A percentile compares a stretch with the other conserved stretches of the same genome.
Conservation (phyloP, 2,329 filamentous ascomycete genomes). For the Diaporthe eres region DNA sequence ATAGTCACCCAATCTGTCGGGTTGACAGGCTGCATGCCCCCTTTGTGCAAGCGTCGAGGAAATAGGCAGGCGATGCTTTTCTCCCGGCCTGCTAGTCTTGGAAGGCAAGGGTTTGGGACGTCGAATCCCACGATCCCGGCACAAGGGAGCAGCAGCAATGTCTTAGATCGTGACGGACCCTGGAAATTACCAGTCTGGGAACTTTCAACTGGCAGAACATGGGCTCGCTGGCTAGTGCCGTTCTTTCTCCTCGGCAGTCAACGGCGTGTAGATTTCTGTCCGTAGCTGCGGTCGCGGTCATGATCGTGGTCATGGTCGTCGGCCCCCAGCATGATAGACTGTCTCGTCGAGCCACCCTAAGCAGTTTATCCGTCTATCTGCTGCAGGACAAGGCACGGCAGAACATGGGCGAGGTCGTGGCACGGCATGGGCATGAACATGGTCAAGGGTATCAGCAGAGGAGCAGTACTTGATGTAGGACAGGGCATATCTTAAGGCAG, state of each 20-base stretch:
- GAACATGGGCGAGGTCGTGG: background rate
- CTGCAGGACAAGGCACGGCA: conserved; percentile 28
- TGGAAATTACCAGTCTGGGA: background rate
- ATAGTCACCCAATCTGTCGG: conserved; percentile 17
- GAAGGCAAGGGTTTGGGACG: background rate
- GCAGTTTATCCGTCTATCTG: conserved; percentile 21
- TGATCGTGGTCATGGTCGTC: background rate
- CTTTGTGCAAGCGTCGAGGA: background rate
- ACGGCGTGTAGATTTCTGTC: conserved; percentile 1
- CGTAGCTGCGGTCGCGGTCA: background rate
- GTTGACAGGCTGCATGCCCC: conserved; percentile 5
- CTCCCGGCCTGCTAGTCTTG: conserved; percentile 18
- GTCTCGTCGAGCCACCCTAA: conserved; percentile 4
- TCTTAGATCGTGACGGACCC: conserved; percentile 23
- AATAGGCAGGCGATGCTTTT: conserved; percentile 5
- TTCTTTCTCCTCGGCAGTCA: conserved; percentile 1
- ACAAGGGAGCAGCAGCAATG: conserved; percentile 4
- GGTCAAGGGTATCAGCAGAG: background rate
- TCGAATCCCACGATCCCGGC: conserved; percentile 8
- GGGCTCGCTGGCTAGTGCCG: conserved; percentile 8
- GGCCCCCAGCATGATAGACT: background rate
- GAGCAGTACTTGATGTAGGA: background rate
- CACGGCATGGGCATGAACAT: background rate
- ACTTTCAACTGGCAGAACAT: background rate
- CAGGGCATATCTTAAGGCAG: conserved; percentile 10